Evolutionary conservation across 768 basidiomycete genomes (phyloP), one percentile per base, ranked within the genome.

Genomic region (Trametes meyenii): DNA sequence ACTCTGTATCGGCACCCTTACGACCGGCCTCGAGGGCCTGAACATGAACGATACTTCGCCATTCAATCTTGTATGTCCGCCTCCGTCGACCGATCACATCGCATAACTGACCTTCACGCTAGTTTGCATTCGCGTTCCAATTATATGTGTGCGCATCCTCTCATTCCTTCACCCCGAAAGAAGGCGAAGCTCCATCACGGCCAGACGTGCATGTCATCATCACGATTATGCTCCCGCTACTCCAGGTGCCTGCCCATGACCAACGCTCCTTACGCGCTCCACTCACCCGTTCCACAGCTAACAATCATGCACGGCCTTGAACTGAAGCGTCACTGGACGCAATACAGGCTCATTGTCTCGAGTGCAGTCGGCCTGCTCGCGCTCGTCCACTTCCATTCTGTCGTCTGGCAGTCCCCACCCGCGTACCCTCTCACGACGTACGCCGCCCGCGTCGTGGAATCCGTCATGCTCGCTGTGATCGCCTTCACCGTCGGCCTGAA

Each of bases 61-160:
- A 0, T 90, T 90, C 72, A 91, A 91, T 66, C 69, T 92, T 64
- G 90, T 91, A 67, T 42, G 87, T 77, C 36, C 16, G 24, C 29
- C 29, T 33, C 29, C 29, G 29, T 8, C 29, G 29, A 33, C 29
- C 29, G 29, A 33, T 33, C 29, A 33, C 29, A 33, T 33, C 29
- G 29, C 29, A 33, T 8, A 8, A 33, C 57, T 66, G 7, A 56
- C 45, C 42, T 50, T 45, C 39, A 50, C 2, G 43, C 11, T 64
- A 90, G 89, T 84, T 91, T 63, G 88, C 87, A 21, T 92, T 91
- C 66, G 85, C 89, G 1, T 90, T 91, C 71, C 78, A 90, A 35
- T 73, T 92, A 19, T 86, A 92, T 63, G 81, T 90, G 8, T 91
- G 90, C 74, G 83, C 88, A 0, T 85, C 86, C 1, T 86, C 88